Percentiles rank a stretch among this genome's conserved stretches.
phyloP scores from a whole-genome alignment of 257 asterid species.

The Rehmannia glutinosa region DNA sequence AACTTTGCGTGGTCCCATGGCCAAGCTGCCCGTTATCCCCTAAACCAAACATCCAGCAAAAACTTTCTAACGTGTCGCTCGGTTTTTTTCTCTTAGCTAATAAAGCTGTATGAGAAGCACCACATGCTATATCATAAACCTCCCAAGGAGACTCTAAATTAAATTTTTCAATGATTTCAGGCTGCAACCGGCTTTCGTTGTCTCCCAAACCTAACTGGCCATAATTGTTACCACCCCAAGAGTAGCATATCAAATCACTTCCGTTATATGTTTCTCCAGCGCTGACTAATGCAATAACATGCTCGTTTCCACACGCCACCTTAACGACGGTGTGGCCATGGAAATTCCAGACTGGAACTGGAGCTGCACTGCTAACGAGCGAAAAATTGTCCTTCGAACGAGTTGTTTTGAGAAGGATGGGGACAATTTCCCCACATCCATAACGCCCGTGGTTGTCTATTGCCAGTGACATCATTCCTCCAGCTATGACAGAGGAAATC shows the following conservation, averaged over 20 bases:
- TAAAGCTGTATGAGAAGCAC: conserved; percentile 79
- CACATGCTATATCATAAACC: conserved; percentile 75
- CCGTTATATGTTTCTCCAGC: conserved; percentile 60
- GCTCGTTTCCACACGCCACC: conserved; percentile 92
- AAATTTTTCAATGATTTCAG: conserved; percentile 55
- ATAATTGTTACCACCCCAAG: conserved; percentile 84
- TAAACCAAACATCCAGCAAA: conserved; percentile 86
- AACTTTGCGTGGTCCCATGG: conserved; percentile 65
- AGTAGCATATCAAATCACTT: conserved; percentile 61
- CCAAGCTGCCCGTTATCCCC: conserved; percentile 98
- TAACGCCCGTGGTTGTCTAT: conserved; percentile 58
- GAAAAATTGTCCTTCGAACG: conserved; percentile 39
- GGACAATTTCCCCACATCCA: conserved; percentile 98
- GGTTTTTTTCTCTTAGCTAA: conserved; percentile 53
- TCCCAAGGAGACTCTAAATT: conserved; percentile 56
- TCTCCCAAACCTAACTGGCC: conserved; percentile 96
- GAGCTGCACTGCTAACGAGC: conserved; percentile 44
- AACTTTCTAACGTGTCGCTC: conserved; percentile 46
- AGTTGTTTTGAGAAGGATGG: conserved; percentile 34
- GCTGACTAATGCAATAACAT: conserved; percentile 72
- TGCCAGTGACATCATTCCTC: conserved; percentile 94
- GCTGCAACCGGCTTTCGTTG: conserved; percentile 47
- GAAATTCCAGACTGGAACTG: conserved; percentile 67
- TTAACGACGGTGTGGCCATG: conserved; percentile 83
- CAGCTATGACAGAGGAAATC: conserved; percentile 74